Evolutionary conservation across 2,329 filamentous ascomycete genomes (phyloP).

Genomic region (Massarina eburnea): DNA sequence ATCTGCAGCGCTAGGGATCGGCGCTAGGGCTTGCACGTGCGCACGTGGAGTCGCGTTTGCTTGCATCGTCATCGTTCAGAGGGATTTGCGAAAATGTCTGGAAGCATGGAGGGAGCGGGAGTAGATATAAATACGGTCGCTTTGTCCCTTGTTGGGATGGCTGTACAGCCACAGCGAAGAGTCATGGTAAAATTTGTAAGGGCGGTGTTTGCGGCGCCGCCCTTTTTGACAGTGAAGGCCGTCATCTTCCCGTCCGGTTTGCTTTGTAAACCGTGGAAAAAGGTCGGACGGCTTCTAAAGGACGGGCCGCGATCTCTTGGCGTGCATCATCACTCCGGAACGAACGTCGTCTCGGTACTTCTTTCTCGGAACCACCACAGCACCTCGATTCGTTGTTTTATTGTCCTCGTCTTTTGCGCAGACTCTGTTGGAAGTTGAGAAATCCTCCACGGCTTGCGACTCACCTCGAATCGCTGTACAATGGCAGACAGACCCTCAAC

Average conservation of each 20-base stretch:
- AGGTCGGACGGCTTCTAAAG: slow-evolving; percentile 19
- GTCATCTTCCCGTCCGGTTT: not conserved
- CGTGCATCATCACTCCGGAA: slow-evolving; percentile 34
- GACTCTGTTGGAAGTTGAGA: too few species aligned
- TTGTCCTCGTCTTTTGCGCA: too few species aligned
- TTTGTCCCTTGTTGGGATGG: slow-evolving; percentile 9
- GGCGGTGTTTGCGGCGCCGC: slow-evolving; percentile 23
- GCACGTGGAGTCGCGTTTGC: slow-evolving; percentile 35
- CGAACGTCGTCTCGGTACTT: slow-evolving; percentile 18
- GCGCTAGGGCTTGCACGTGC: slow-evolving; percentile 32
- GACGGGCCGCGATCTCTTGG: slow-evolving; percentile 21
- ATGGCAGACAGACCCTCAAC: slow-evolving; percentile 51
- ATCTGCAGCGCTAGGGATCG: slow-evolving; percentile 2
- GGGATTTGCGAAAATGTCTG: not conserved
- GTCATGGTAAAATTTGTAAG: slow-evolving; percentile 39
- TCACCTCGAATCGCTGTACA: not conserved
- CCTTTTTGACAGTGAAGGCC: slow-evolving; percentile 13
- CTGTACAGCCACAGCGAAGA: slow-evolving; percentile 37
- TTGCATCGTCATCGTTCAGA: not conserved
- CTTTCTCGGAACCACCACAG: not conserved
- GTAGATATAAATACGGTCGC: slow-evolving; percentile 7
- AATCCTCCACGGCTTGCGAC: too few species aligned
- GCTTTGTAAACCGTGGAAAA: not conserved
- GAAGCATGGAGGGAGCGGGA: not conserved
- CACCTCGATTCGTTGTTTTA: not conserved